Base-by-base conservation (phyloP, 257 asterid genomes). In the Solanum etuberosum region DNA sequence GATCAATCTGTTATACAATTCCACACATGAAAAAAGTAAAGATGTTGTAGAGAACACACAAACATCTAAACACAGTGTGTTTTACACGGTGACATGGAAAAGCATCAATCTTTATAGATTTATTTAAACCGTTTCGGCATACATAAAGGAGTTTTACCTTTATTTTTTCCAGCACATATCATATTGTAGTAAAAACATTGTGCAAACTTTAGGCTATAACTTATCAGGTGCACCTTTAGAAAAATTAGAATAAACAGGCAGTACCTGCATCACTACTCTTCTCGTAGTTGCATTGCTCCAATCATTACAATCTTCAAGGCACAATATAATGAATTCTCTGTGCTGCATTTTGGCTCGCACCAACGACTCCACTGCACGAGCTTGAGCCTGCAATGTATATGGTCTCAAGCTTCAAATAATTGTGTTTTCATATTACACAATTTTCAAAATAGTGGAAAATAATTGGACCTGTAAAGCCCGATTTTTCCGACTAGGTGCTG, bases 271-370 rank as follows among this genome's bases (percentile, higher is more conserved):
- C 89, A 96, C 99, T 51, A 96, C 93, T 91, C 99, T 94, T 89
- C 99, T 89, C 54, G 98, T 96, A 83, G 97, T 95, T 88, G 98
- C 99, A 88, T 96, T 96, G 86, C 94, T 96, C 99, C 99, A 96
- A 91, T 96, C 99, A 80, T 93, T 92, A 90, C 99, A 96, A 92
- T 96, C 99, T 92, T 96, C 99, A 87, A 96, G 98, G 94, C 99
- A 96, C 88, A 96, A 90, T 88, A 96, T 95, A 92, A 96, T 96
- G 89, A 96, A 95, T 86, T 96, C 99, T 81, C 93, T 96, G 86
- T 96, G 98, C 92, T 95, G 99, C 98, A 96, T 96, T 91, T 95
- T 96, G 18, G 98, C 95, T 87, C 99, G 93, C 88, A 96, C 98
- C 43, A 96, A 91, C 70, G 98, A 92, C 90, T 96, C 99, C 86